phyloP scores from a whole-genome alignment of 306 rosid species.

The Sicyos edulis region DNA sequence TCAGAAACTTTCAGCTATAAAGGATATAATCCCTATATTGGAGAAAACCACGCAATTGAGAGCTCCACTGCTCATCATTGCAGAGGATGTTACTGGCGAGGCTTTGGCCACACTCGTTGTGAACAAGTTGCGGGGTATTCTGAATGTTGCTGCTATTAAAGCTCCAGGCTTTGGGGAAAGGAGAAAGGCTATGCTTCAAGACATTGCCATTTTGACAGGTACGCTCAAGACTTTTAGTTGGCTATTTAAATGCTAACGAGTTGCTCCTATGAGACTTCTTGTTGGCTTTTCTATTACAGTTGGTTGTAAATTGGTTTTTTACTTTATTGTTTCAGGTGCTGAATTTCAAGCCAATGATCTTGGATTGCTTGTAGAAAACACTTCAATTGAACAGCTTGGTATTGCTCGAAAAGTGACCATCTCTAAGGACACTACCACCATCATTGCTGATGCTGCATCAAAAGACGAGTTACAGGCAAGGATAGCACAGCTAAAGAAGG shows the following conservation, averaged over 20 bases:
- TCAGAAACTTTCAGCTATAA: slow-evolving; percentile 88
- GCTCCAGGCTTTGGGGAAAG: too few relatives aligned
- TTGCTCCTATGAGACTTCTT: not conserved
- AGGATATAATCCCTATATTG: slow-evolving; percentile 85
- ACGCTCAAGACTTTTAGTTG: not conserved
- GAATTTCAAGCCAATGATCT: slow-evolving; percentile 88
- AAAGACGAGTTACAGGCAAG: slow-evolving; percentile 93
- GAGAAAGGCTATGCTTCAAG: slow-evolving; percentile 90
- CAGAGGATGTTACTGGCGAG: slow-evolving; percentile 94
- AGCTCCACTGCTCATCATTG: slow-evolving; percentile 79
- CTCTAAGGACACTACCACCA: slow-evolving; percentile 80
- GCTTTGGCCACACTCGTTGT: slow-evolving; percentile 99
- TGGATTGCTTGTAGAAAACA: slow-evolving; percentile 65
- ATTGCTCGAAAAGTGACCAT: slow-evolving; percentile 79
- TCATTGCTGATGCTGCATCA: slow-evolving; percentile 93
- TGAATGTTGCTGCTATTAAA: slow-evolving; percentile 98
- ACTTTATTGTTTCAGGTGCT: slow-evolving; percentile 47
- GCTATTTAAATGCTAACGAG: not conserved
- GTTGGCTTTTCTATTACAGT: not conserved
- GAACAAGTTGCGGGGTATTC: slow-evolving; percentile 86
- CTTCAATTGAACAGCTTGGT: slow-evolving; percentile 92
- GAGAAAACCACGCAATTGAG: slow-evolving; percentile 98
- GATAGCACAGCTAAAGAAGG: slow-evolving; percentile 78
- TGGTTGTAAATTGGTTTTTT: not conserved
- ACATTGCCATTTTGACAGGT: slow-evolving; percentile 97